A percentile compares a stretch with the other conserved stretches of the same genome.
Conservation (phyloP, 2,329 filamentous ascomycete genomes). For the Xylariomycetidae sp. region DNA sequence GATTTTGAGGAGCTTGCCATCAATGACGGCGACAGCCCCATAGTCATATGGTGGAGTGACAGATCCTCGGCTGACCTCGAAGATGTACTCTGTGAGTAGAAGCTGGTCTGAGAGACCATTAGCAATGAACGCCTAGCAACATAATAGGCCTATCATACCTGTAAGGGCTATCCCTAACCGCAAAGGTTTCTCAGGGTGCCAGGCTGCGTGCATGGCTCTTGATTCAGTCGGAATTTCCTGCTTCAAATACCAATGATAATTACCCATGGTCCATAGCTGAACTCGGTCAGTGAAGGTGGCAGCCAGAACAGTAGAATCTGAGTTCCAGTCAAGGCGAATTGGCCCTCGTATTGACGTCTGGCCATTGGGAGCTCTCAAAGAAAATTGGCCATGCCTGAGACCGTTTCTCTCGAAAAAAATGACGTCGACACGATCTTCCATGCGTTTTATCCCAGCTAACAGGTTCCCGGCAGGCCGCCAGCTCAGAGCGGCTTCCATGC, state of each 20-base stretch:
- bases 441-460: conserved; percentile 77
- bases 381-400: conserved; percentile 92
- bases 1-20: conserved; percentile 73
- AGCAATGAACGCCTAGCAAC: conserved; percentile 7
- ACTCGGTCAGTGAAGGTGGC: conserved; percentile 68
- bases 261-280: conserved; percentile 96
- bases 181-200: conserved; percentile 85
- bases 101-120: conserved; percentile 36
- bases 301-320: conserved; percentile 85
- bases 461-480: conserved; percentile 91
- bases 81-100: conserved; percentile 61
- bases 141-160: conserved; percentile 32
- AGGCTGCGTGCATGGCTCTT: conserved; percentile 42
- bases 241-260: conserved; percentile 98
- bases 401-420: conserved; percentile 97
- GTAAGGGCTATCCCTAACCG: conserved; percentile 54
- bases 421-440: conserved; percentile 67
- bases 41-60: conserved; percentile 68
- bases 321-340: conserved; percentile 78
- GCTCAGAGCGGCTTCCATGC: conserved; percentile 79
- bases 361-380: conserved; percentile 63
- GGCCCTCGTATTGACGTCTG: conserved; percentile 48
- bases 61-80: conserved; percentile 64
- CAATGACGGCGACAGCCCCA: conserved; percentile 77
- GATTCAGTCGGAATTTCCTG: conserved; percentile 63